Conservation (phyloP, 2,329 filamentous ascomycete genomes). For the Aspergillus calidoustus region DNA sequence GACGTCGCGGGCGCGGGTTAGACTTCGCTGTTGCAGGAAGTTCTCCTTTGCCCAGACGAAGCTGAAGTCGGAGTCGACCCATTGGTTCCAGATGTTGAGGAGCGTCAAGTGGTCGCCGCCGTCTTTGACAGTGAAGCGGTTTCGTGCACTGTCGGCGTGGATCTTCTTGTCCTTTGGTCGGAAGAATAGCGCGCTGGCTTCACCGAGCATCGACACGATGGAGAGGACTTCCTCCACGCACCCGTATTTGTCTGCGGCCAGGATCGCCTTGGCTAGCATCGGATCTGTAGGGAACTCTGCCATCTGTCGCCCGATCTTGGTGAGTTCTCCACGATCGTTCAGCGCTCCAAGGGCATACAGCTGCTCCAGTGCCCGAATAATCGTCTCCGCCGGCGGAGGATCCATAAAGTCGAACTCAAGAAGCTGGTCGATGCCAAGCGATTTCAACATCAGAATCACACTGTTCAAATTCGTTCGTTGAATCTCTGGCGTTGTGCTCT, state of each 20-base stretch:
- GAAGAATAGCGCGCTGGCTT: constrained; percentile 89
- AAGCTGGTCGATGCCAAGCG: constrained; percentile 87
- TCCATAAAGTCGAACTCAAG: constrained; percentile 97
- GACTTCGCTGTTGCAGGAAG: constrained; percentile 87
- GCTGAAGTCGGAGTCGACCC: constrained; percentile 89
- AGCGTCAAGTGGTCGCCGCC: constrained; percentile 88
- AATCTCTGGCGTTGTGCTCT: constrained; percentile 90
- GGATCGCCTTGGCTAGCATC: constrained; percentile 85
- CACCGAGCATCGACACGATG: constrained; percentile 91
- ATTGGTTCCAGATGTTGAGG: constrained; percentile 93
- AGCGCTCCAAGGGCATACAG: constrained; percentile 89
- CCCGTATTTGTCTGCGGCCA: constrained; percentile 86
- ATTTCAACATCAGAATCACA: constrained; percentile 84
- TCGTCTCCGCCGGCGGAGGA: constrained; percentile 82
- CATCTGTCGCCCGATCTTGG: constrained; percentile 91
- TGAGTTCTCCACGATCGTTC: constrained; percentile 85
- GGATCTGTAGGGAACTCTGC: constrained; percentile 92
- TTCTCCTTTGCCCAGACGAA: constrained; percentile 90
- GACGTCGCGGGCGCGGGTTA: constrained; percentile 87
- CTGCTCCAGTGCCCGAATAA: constrained; percentile 87
- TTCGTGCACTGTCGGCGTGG: constrained; percentile 87
- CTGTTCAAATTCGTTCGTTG: constrained; percentile 85
- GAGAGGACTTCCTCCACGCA: constrained; percentile 92
- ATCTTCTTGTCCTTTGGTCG: constrained; percentile 97
- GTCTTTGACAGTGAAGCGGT: constrained; percentile 85